Evolutionary conservation across 2,329 filamentous ascomycete species (phyloP), one percentile per base, ranked within the genome.

Genomic region (Cryphonectria japonica): DNA sequence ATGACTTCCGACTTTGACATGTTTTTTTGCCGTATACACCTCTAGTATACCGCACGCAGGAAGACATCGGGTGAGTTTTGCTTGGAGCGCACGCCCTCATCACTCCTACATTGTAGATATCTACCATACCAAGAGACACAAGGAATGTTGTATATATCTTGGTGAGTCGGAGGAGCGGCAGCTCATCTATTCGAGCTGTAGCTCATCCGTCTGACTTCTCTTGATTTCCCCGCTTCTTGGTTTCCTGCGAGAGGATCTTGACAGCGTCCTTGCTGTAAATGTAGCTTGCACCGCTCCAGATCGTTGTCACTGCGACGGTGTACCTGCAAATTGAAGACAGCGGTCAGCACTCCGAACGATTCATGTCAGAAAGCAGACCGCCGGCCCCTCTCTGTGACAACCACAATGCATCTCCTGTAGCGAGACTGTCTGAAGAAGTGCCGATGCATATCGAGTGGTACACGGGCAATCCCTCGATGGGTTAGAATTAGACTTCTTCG

Each of bases 201-300:
- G 34, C 5, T n/a, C 59, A 39, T 61, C 32, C 5, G 19, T 65
- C 29, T 13, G 41, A 50, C 29, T 68, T 62, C n/a, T 66, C 67
- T 29, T 74, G 74, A 11, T 69, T 50, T 8, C 19, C 69, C 60
- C 77, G 76, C 43, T 75, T 73, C 68, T 78, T 78, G 37, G 66
- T 61, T 7, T 67, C 63, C 26, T 81, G 76, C 0, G 81, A 80
- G 59, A 98, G 80, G 69, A 98, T 98, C 80, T 92, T 97, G 43
- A 98, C 95, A 0, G 94, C 95, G 76, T 97, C 92, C 79, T 96
- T 97, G 75, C 90, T 93, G 79, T 92, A 97, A 8, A 97, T 86
- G 79, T 99, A 99, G 80, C 95, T 97, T 19, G 95, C 85, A 9
- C 96, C 96, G 73, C 94, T 98, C 93, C 95, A 98, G 7, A 97